These are phyloP conservation scores for Solanum chmielewskii DNA, from an alignment of 257 asterid species.

Conservation along the genomic window DNA sequence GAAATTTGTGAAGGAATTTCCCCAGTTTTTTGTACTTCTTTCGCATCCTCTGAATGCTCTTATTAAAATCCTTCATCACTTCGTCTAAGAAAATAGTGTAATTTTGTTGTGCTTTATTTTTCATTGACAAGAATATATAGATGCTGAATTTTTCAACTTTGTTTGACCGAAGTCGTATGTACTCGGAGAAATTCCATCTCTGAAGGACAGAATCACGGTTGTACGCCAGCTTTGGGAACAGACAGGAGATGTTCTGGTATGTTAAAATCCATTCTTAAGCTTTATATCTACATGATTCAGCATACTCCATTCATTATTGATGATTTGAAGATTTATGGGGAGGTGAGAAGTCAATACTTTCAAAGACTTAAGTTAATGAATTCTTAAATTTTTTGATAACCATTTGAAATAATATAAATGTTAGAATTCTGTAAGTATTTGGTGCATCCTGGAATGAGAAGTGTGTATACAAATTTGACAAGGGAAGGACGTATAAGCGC, in stretches of 20 bases:
- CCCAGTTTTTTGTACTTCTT: not conserved
- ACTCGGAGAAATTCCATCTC: slow-evolving; percentile 92
- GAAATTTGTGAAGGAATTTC: not conserved
- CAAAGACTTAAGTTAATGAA: not conserved
- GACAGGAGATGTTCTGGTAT: slow-evolving; percentile 81
- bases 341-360: not conserved
- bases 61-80: not conserved
- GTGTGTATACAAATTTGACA: not conserved
- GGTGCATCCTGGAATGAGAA: not conserved
- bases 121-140: not conserved
- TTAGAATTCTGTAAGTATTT: not conserved
- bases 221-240: slow-evolving; percentile 96
- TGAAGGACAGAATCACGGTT: slow-evolving; percentile 76
- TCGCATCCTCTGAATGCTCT: not conserved
- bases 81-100: not conserved
- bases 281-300: not conserved
- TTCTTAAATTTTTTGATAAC: not conserved
- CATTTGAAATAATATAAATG: not conserved
- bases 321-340: not conserved
- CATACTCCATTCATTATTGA: not conserved
- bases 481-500: not conserved
- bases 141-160: slow-evolving; percentile 1
- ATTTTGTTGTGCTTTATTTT: not conserved
- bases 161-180: slow-evolving; percentile 67
- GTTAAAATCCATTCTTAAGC: not conserved